A percentile compares a stretch with the other conserved stretches of the same genome.
Evolutionary conservation across 352 stramenopile species (phyloP).

Genomic region (Phytopythium mirpurense): DNA sequence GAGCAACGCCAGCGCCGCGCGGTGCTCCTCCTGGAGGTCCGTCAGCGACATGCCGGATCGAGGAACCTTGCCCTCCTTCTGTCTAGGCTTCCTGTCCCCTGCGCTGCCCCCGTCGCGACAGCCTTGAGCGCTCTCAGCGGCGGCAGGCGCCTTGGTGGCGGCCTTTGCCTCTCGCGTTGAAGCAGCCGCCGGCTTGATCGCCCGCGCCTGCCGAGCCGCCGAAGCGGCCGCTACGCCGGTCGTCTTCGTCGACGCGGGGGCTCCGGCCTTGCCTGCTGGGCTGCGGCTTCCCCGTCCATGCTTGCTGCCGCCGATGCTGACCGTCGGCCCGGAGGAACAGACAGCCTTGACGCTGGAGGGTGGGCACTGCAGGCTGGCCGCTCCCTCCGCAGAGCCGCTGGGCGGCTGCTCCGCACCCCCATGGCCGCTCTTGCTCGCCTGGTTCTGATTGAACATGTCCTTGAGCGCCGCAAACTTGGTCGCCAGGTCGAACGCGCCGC

Average conservation of each 20-base stretch:
- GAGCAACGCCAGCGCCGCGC: conserved; percentile 61
- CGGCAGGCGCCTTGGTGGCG: no score
- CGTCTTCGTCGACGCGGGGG: not conserved
- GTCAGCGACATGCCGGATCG: conserved; percentile 56
- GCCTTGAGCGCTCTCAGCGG: not conserved
- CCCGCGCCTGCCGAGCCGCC: not conserved
- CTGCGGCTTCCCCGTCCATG: not conserved
- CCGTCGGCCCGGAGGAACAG: not conserved
- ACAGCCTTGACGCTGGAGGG: not conserved
- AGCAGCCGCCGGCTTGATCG: not conserved
- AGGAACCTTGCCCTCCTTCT: conserved; percentile 30
- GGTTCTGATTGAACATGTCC: conserved; percentile 46
- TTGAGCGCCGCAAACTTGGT: conserved; percentile 69
- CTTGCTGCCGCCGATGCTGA: not conserved
- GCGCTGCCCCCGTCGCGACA: not conserved
- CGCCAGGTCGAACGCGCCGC: conserved; percentile 11
- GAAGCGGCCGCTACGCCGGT: not conserved
- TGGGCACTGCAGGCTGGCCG: not conserved
- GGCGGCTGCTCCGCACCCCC: not conserved
- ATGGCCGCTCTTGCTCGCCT: conserved; percentile 12
- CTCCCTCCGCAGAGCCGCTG: not conserved
- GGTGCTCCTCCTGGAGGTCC: conserved; percentile 72
- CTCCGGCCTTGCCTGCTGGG: not conserved
- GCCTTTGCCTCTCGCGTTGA: not conserved
- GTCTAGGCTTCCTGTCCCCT: conserved; percentile 8